phyloP scores from a whole-genome alignment of 2,329 filamentous ascomycete species.

The Teratosphaeria viscida region DNA sequence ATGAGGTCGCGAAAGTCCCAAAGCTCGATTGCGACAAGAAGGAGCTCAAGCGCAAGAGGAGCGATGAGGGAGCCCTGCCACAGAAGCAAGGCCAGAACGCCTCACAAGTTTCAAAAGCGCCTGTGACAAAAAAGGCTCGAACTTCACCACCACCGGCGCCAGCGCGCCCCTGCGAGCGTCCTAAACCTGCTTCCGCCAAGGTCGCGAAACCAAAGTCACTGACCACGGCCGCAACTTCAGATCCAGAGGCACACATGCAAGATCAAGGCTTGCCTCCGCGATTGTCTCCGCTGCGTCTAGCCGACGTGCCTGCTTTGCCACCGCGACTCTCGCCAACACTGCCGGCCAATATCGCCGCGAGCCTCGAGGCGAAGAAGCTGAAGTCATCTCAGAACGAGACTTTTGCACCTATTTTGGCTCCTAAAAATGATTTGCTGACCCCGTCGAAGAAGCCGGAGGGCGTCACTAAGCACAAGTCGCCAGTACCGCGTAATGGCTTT shows the following conservation, averaged over 20 bases:
- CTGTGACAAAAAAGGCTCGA: slow-evolving; percentile 3
- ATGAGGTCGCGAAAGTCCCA: slow-evolving; percentile 4
- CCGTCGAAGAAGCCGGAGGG: slow-evolving; percentile 9
- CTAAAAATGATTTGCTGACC: slow-evolving; percentile 15
- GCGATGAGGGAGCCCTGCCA: neutral
- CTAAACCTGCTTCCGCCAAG: neutral
- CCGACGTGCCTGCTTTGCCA: slow-evolving; percentile 42
- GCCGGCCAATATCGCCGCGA: slow-evolving; percentile 44
- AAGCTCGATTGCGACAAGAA: slow-evolving; percentile 10
- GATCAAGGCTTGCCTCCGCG: slow-evolving; percentile 7
- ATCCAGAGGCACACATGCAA: neutral
- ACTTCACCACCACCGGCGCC: neutral
- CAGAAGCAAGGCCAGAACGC: neutral
- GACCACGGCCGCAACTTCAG: neutral
- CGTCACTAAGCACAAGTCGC: slow-evolving; percentile 17
- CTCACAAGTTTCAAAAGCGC: neutral
- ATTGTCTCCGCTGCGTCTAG: slow-evolving; percentile 19
- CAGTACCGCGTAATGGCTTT: slow-evolving; percentile 19
- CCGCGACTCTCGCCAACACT: slow-evolving; percentile 48
- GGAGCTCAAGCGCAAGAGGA: slow-evolving; percentile 20
- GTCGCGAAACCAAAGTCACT: slow-evolving; percentile 1
- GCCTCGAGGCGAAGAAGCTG: slow-evolving; percentile 33
- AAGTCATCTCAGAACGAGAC: slow-evolving; percentile 9
- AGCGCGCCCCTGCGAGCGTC: neutral
- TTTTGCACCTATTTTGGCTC: slow-evolving; percentile 6